Evolutionary conservation across 2,329 filamentous ascomycete species (phyloP), one percentile per base, ranked within the genome.

Genomic region (Aspergillus cejpii): DNA sequence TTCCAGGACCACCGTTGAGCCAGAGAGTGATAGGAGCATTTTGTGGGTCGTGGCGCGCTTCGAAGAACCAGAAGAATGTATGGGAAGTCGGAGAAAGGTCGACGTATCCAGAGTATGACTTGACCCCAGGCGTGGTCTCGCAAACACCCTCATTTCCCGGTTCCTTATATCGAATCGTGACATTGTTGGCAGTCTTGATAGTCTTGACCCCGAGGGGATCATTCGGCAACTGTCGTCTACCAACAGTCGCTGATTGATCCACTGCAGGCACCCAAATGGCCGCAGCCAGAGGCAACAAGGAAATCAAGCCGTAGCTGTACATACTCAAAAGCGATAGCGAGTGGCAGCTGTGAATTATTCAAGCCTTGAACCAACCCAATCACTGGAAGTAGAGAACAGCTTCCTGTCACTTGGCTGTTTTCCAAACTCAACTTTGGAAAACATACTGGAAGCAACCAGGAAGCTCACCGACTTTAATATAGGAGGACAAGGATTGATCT

Each of bases 161-260:
- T 57, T 79, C 66, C 59, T 81, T 81, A 60, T 79, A 81, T 14
- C 77, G 74, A 44, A 81, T 77, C 19, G 71, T 72, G 49, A 77
- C 64, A 44, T 72, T 72, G 44, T 64, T 68, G 3, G 67, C 62
- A 12, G 65, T 67, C 37, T 55, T 60, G 37, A 70, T 62, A 2
- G 60, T 59, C 45, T 66, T 63, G n/a, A 70, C 61, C 7, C 61
- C 63, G 2, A 62, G 63, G 14, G 67, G 61, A 37, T 65, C 56
- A 2, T 63, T 51, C 12, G 67, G 68, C 11, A 70, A 45, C 45
- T 69, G 64, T 21, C 65, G 56, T 38, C 53, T 49, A 39, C 45
- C 45, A 10, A 52, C 39, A 21, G 53, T 43, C 27, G 51, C 41
- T 12, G 45, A 49, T 27, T 26, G 40, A 34, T 39, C 38, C 8